These are phyloP conservation scores for Cladosporium cucumerinum DNA, from an alignment of 2,329 filamentous ascomycete species.

Conservation along the genomic window DNA sequence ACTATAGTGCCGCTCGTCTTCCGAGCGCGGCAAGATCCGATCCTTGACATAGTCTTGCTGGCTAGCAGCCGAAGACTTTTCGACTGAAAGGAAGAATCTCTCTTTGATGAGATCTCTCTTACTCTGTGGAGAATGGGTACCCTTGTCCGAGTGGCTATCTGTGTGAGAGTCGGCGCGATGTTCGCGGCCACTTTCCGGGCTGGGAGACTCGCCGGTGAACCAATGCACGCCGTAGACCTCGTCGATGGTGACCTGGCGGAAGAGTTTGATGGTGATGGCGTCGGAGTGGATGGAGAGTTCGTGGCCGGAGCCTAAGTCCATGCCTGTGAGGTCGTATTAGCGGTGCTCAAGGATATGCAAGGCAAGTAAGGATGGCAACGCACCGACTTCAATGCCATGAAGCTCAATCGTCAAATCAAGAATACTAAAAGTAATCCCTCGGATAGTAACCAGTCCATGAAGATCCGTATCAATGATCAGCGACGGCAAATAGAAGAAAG, in stretches of 20 bases:
- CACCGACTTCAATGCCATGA: conserved; percentile 52
- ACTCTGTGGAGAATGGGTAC: background rate
- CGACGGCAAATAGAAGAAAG: conserved; percentile 49
- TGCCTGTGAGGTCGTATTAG: conserved; percentile 46
- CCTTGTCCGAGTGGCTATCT: background rate
- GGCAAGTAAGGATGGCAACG: background rate
- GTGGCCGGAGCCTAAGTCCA: conserved; percentile 38
- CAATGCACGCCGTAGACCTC: conserved; percentile 56
- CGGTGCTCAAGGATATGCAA: background rate
- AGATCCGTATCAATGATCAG: conserved; percentile 55
- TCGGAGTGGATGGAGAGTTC: conserved; percentile 53
- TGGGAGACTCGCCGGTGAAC: conserved; percentile 30
- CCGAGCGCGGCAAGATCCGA: background rate
- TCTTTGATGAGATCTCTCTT: background rate
- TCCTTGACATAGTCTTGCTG: background rate
- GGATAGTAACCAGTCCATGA: conserved; percentile 51
- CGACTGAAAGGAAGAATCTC: background rate
- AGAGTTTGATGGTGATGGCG: conserved; percentile 47
- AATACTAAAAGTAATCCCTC: conserved; percentile 52
- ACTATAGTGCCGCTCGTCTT: background rate
- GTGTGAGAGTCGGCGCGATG: background rate
- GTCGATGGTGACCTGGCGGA: conserved; percentile 50
- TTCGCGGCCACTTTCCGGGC: background rate
- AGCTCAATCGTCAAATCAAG: conserved; percentile 50
- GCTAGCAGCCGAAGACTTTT: background rate